These are phyloP conservation scores for Gyromitra esculenta DNA, from an alignment of 2,329 filamentous ascomycete genomes.

Conservation along the genomic window DNA sequence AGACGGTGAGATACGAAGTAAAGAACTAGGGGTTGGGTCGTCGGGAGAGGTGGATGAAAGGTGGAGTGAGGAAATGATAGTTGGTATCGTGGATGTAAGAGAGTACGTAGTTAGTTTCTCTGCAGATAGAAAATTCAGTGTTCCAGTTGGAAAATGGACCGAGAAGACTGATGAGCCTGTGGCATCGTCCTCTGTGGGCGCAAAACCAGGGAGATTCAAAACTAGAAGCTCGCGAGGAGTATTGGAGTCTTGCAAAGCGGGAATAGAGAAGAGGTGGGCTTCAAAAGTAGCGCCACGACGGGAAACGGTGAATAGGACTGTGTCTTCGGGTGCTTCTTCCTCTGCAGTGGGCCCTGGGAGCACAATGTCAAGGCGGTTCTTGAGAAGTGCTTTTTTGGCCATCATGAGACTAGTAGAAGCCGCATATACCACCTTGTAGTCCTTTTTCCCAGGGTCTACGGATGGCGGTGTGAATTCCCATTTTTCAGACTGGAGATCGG, in stretches of 20 bases:
- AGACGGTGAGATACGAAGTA: slow-evolving; percentile 53
- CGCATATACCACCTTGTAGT: slow-evolving; percentile 48
- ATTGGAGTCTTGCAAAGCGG: slow-evolving; percentile 5
- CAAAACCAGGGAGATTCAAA: slow-evolving; percentile 21
- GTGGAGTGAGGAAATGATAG: slow-evolving; percentile 35
- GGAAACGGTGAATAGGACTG: slow-evolving; percentile 50
- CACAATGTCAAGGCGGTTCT: slow-evolving; percentile 48
- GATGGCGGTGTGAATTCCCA: slow-evolving; percentile 46
- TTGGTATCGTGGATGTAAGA: slow-evolving; percentile 37
- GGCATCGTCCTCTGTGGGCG: background rate
- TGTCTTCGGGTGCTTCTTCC: slow-evolving; percentile 37
- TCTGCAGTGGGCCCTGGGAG: slow-evolving; percentile 27
- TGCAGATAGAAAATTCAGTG: slow-evolving; percentile 48
- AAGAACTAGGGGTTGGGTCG: slow-evolving; percentile 31
- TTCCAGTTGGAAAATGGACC: slow-evolving; percentile 51
- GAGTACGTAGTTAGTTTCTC: slow-evolving; percentile 48
- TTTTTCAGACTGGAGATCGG: slow-evolving; percentile 49
- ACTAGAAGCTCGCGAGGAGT: slow-evolving; percentile 36
- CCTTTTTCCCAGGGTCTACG: slow-evolving; percentile 21
- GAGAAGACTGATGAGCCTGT: slow-evolving; percentile 44
- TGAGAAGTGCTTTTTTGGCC: slow-evolving; percentile 52
- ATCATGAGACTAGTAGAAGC: slow-evolving; percentile 37
- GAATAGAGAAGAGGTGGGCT: slow-evolving; percentile 42
- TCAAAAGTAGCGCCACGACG: slow-evolving; percentile 28
- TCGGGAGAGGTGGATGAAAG: slow-evolving; percentile 21